Evolutionary conservation across 805 yeast genomes (phyloP), one percentile per base, ranked within the genome.

Genomic region (Teunomyces panamensis): DNA sequence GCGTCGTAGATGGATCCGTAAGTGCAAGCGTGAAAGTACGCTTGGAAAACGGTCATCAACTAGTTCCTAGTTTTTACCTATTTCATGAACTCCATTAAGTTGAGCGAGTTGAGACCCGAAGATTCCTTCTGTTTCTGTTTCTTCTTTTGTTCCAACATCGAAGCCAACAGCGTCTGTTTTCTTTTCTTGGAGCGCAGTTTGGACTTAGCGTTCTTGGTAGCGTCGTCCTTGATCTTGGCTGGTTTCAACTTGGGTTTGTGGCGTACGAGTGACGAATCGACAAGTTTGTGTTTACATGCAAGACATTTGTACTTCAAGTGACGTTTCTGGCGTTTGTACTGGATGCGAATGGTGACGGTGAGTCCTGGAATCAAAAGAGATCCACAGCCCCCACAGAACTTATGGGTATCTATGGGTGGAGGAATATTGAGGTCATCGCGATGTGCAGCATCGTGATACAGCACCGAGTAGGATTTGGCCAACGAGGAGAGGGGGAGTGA

Each of bases 1-100:
- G 54, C 72, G 92, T 58, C 72, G 92, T 57, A 73, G 89, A 62
- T 85, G 91, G 91, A 66, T 79, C 2, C 65, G 88, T 45, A 60
- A 58, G 45, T 74, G 77, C 50, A 59, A 45, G 5, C 50, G 63
- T 14, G 30, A 32, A 35, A 30, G 29, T n/a, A 26, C 33, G 4
- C 30, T 45, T 26, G 30, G 24, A 11, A 36, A 36, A 26, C 32
- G 17, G 36, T n/a, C 16, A 17, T 34, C 17, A 3, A 39, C 14
- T 11, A 28, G 35, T 13, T 16, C 17, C n/a, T 42, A 28, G 16
- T n/a, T 27, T 14, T 5, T 29, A 30, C 8, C 34, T 48, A 52
- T 44, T 46, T 48, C 53, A 49, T 52, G 30, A 52, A 52, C 46
- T 77, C 81, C 65, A 75, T 76, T 33, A 81, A 62, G 54, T 75